These are phyloP conservation scores for Alternaria arbusti DNA, from an alignment of 2,329 filamentous ascomycete species.

Conservation along the genomic window DNA sequence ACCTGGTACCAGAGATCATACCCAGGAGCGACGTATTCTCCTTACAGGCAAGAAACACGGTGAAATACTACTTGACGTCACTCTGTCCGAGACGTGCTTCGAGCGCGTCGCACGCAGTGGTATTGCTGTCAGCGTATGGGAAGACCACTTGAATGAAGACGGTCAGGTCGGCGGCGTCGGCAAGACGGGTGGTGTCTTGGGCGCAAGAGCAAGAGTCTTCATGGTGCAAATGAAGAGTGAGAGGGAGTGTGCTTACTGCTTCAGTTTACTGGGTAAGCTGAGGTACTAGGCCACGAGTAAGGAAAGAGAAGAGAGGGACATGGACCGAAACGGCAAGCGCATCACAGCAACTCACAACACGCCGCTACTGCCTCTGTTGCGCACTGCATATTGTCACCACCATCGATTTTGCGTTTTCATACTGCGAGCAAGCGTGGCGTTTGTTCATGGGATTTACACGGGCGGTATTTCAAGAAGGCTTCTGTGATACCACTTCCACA, in stretches of 20 bases:
- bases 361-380: background rate
- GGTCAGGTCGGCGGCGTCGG: slow-evolving; percentile 67
- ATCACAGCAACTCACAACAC: background rate
- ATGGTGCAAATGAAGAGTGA: slow-evolving; percentile 66
- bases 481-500: slow-evolving; percentile 2
- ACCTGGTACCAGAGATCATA: slow-evolving; percentile 47
- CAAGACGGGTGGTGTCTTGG: slow-evolving; percentile 63
- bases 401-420: background rate
- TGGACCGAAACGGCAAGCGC: background rate
- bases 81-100: slow-evolving; percentile 83
- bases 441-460: background rate
- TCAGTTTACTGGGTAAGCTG: slow-evolving; percentile 57
- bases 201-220: slow-evolving; percentile 64
- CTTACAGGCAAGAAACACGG: slow-evolving; percentile 74
- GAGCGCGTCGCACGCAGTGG: slow-evolving; percentile 82
- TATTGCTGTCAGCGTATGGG: slow-evolving; percentile 88
- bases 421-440: slow-evolving; percentile 2
- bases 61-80: slow-evolving; percentile 78
- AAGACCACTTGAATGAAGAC: slow-evolving; percentile 56
- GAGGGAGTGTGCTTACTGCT: slow-evolving; percentile 57
- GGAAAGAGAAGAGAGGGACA: background rate
- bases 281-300: slow-evolving; percentile 47
- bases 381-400: background rate
- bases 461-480: background rate
- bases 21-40: slow-evolving; percentile 82